These are phyloP conservation scores for Tetraselmis chui DNA, from an alignment of 139 green algal genomes.

Conservation along the genomic window DNA sequence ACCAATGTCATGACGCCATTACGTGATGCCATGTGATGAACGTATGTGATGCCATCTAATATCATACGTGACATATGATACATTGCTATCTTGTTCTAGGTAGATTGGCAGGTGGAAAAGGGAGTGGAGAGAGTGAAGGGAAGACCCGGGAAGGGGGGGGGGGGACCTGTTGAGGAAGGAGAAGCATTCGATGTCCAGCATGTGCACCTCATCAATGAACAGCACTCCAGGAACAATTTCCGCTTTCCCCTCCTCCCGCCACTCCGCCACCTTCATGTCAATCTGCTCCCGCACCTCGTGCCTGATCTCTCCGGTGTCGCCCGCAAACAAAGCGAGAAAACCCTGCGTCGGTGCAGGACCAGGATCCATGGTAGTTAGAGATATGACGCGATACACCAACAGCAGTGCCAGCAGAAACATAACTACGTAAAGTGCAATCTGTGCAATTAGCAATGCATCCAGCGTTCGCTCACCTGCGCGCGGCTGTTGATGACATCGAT, in stretches of 20 bases:
- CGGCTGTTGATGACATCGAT: slow-evolving; percentile 97
- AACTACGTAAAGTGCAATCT: too few relatives aligned
- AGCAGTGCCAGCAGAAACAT: slow-evolving; percentile 5
- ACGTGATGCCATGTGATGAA: too few relatives aligned
- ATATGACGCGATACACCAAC: not conserved
- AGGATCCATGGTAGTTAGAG: not conserved
- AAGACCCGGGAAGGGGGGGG: not conserved
- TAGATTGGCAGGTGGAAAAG: too few relatives aligned
- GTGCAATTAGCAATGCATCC: not conserved
- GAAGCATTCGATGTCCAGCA: slow-evolving; percentile 99
- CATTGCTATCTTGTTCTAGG: too few relatives aligned
- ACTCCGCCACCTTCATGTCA: slow-evolving; percentile 83
- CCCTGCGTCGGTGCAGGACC: slow-evolving; percentile 64
- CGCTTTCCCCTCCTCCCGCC: slow-evolving; percentile 98
- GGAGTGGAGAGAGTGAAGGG: too few relatives aligned
- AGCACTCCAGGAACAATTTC: slow-evolving; percentile 97
- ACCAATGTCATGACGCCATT: too few relatives aligned
- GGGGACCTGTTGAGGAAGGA: slow-evolving; percentile 87
- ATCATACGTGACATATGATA: too few relatives aligned
- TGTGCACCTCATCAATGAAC: slow-evolving; percentile 98
- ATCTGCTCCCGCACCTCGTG: slow-evolving; percentile 91
- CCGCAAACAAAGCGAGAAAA: slow-evolving; percentile 96
- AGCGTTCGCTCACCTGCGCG: slow-evolving; percentile 41
- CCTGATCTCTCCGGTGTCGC: slow-evolving; percentile 97
- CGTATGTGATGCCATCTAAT: too few relatives aligned